Evolutionary conservation across 2,329 filamentous ascomycete genomes (phyloP), one percentile per base, ranked within the genome.

Genomic region (Fusarium nelsonii): DNA sequence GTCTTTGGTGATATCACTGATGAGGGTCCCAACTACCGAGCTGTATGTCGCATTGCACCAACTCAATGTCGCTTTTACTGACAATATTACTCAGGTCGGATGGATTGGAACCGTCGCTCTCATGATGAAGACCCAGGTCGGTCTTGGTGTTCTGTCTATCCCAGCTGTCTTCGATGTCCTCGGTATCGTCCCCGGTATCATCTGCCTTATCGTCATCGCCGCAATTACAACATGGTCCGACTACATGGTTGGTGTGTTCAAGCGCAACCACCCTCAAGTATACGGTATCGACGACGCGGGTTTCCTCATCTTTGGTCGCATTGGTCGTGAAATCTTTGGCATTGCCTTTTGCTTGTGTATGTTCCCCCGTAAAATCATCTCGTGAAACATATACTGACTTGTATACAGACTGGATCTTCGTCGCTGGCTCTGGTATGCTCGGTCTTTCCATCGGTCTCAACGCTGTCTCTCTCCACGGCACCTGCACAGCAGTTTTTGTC

Each of bases 281-380:
- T 87, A 87, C 68, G 80, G 83, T 40, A 85, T 87, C 58, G 85
- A 86, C 52, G 85, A 87, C 64, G 85, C 82, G 1, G 85, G 84
- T 16, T 65, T 64, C 5, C 74, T 85, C 32, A 77, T 87, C 14
- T 84, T 85, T 64, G 85, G 85, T 16, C 79, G 75, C 2, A 54
- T 80, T 4, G 84, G 84, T 0, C 79, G 81, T 4, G 81, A 82
- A 55, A 55, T 83, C 26, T 78, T 86, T 20, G 80, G 77, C 6
- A 63, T 71, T 41, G 70, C 74, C 6, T 78, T 80, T 63, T 74
- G 76, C 65, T 58, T 84, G 52, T 78, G 80, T 82, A 61, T 41
- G 66, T 58, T 15, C 3, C 2, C 32, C 3, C 6, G 4, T 14
- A 28, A 8, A 8, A n/a, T 9, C 1, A 0, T 1, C 0, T 4